These are phyloP conservation scores for Polyporus arcularius DNA, from an alignment of 768 basidiomycete species.

Conservation along the genomic window DNA sequence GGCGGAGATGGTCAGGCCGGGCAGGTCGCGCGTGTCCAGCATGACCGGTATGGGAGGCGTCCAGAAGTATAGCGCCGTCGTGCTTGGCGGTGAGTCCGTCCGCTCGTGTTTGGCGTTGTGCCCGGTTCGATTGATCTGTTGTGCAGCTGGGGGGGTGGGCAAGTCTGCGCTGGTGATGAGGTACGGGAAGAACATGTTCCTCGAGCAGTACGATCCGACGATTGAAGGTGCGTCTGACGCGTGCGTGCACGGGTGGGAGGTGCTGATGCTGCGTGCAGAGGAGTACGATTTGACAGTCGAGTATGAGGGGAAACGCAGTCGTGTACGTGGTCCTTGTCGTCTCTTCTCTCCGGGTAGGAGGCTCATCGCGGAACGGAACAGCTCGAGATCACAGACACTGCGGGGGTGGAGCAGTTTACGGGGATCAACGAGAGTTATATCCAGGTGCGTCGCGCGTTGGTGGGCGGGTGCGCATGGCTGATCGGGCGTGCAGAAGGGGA, in stretches of 20 bases:
- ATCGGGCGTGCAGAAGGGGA: slow-evolving; percentile 50
- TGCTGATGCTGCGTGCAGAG: slow-evolving; percentile 44
- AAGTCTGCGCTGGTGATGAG: slow-evolving; percentile 86
- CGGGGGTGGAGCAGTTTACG: slow-evolving; percentile 84
- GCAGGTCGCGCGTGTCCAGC: no score
- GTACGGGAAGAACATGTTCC: slow-evolving; percentile 71
- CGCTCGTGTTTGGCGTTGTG: background rate
- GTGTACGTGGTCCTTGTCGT: slow-evolving; percentile 44
- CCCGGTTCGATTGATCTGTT: background rate
- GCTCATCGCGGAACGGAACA: slow-evolving; percentile 28
- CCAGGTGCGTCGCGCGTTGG: slow-evolving; percentile 48
- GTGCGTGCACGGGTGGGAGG: background rate
- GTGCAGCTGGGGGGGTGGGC: slow-evolving; percentile 80
- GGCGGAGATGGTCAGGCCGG: no score
- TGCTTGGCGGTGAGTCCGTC: slow-evolving; percentile 67
- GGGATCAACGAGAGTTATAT: slow-evolving; percentile 82
- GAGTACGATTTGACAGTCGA: slow-evolving; percentile 65
- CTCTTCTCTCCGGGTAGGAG: background rate
- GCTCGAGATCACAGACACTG: slow-evolving; percentile 83
- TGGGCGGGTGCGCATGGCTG: background rate
- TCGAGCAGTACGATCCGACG: slow-evolving; percentile 80
- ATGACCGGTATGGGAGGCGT: no score
- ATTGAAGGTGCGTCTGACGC: slow-evolving; percentile 63
- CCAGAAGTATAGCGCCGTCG: slow-evolving; percentile 55
- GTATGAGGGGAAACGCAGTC: slow-evolving; percentile 58